A percentile compares a stretch with the other conserved stretches of the same genome.
Conservation (phyloP, 1,284 basidiomycete species). For the Boletellus deceptivus region DNA sequence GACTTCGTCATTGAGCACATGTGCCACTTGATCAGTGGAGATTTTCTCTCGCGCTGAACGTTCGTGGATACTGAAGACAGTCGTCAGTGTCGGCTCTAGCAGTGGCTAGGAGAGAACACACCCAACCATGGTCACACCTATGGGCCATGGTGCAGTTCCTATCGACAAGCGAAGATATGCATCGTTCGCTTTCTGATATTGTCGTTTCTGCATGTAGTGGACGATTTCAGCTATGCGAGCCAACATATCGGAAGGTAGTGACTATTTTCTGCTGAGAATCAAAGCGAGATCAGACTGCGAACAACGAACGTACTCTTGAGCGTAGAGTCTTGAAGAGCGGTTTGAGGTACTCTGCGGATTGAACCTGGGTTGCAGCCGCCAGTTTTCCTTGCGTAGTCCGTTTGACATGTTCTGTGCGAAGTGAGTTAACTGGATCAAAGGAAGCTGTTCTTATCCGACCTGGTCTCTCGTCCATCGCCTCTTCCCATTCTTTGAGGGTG, state of each 20-base stretch:
- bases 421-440: constrained; percentile 6
- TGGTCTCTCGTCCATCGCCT: constrained; percentile 88
- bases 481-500: constrained; percentile 93
- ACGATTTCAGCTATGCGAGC: constrained; percentile 92
- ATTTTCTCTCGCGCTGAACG: constrained; percentile 97
- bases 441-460: constrained; percentile 41
- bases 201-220: constrained; percentile 91
- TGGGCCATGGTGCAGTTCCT: constrained; percentile 99
- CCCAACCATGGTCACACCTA: constrained; percentile 99
- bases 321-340: constrained; percentile 91
- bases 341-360: constrained; percentile 95
- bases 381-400: constrained; percentile 89
- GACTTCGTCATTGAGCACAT: constrained; percentile 98
- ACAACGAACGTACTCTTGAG: constrained; percentile 61
- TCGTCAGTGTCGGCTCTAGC: constrained; percentile 2
- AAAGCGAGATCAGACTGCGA: constrained; percentile 1
- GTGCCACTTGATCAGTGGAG: constrained; percentile 93
- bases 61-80: constrained; percentile 81
- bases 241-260: constrained; percentile 82
- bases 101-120: constrained; percentile 38
- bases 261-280: constrained; percentile 44
- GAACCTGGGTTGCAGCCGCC: constrained; percentile 92
- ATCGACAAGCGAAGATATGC: constrained; percentile 96
- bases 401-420: constrained; percentile 65
- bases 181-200: constrained; percentile 95